phyloP scores from a whole-genome alignment of 1,284 basidiomycete species.

The Paramarasmius palmivorus region DNA sequence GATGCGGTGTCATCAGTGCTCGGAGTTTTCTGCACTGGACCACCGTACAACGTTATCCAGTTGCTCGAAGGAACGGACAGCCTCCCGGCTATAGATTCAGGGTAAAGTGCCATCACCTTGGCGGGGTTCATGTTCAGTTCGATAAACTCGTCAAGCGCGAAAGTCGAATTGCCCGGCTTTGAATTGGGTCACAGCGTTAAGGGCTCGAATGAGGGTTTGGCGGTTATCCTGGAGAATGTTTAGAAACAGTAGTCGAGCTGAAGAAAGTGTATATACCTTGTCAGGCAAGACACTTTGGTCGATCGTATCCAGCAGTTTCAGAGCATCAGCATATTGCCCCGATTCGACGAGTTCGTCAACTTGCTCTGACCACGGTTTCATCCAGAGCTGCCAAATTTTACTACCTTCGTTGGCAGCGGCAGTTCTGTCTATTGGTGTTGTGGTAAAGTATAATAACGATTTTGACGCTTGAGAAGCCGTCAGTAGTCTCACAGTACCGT shows the following conservation, averaged over 20 bases:
- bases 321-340: constrained; percentile 79
- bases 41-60: constrained; percentile 91
- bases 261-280: constrained; percentile 48
- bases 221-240: constrained; percentile 45
- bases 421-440: constrained; percentile 73
- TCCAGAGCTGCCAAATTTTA: constrained; percentile 74
- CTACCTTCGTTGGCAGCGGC: constrained; percentile 66
- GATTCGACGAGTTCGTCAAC: constrained; percentile 81
- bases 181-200: constrained; percentile 81
- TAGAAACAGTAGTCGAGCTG: background rate
- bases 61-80: constrained; percentile 65
- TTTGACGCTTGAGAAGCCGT: constrained; percentile 51
- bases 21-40: constrained; percentile 40
- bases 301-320: constrained; percentile 77
- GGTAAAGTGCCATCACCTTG: constrained; percentile 90
- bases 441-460: constrained; percentile 66
- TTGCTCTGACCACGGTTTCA: constrained; percentile 79
- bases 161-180: constrained; percentile 64
- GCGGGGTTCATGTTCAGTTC: constrained; percentile 91
- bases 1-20: constrained; percentile 26
- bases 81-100: constrained; percentile 78
- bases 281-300: constrained; percentile 66
- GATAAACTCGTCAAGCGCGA: constrained; percentile 88
- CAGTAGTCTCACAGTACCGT: constrained; percentile 60
- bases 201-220: constrained; percentile 58